These are phyloP conservation scores for Lipomyces yarrowii DNA, from an alignment of 1,139 yeast species.

Conservation along the genomic window DNA sequence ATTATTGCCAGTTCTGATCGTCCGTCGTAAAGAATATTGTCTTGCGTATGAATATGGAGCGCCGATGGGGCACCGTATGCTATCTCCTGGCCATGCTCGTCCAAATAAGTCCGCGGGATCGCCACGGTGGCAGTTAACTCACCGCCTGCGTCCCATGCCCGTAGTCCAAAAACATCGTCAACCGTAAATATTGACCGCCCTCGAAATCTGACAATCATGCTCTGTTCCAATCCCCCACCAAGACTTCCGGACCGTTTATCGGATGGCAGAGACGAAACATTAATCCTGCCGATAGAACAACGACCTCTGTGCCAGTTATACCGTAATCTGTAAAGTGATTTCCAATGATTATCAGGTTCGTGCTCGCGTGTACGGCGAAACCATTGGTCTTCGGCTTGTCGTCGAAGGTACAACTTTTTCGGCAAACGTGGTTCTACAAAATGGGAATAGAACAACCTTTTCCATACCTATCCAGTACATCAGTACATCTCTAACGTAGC, in stretches of 20 bases:
- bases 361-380: background rate
- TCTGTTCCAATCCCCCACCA: background rate
- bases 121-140: background rate
- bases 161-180: slow-evolving; percentile 12
- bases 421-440: slow-evolving; percentile 17
- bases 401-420: background rate
- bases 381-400: slow-evolving; percentile 5
- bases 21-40: background rate
- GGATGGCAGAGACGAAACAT: slow-evolving; percentile 1
- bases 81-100: background rate
- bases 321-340: slow-evolving; percentile 17
- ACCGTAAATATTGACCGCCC: slow-evolving; percentile 22
- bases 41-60: slow-evolving; percentile 9
- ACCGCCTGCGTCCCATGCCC: slow-evolving; percentile 24
- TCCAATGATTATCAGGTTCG: slow-evolving; percentile 17
- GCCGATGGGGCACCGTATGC: slow-evolving; percentile 19
- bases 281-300: slow-evolving; percentile 20
- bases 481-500: background rate
- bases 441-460: slow-evolving; percentile 15
- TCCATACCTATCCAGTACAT: slow-evolving; percentile 16
- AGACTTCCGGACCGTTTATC: background rate
- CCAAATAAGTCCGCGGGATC: slow-evolving; percentile 2
- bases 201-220: slow-evolving; percentile 15
- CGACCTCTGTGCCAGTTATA: slow-evolving; percentile 28
- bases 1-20: background rate